Evolutionary conservation across 768 basidiomycete species (phyloP).

Genomic region (Gymnopilus dilepis): DNA sequence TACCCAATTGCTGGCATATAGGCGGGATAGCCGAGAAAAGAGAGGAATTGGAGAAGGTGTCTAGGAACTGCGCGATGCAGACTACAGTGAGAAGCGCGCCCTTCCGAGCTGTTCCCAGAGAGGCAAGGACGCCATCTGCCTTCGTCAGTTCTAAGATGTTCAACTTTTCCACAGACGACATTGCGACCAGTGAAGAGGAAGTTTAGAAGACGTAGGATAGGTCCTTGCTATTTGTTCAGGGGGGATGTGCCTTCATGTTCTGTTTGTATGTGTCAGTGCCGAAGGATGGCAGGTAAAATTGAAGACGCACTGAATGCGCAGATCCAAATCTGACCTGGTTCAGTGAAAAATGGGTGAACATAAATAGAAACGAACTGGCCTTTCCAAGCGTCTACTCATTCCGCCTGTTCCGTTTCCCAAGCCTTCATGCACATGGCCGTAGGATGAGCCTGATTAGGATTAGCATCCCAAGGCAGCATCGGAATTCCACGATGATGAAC

Average conservation of each 20-base stretch:
- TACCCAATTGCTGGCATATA: constrained; percentile 29
- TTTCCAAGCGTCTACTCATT: background rate
- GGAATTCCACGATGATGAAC: too few species aligned
- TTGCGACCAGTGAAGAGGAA: background rate
- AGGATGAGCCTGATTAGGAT: too few species aligned
- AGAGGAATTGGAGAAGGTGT: constrained; percentile 47
- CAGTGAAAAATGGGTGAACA: background rate
- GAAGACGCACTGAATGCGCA: background rate
- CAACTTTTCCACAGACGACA: background rate
- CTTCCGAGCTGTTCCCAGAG: constrained; percentile 2
- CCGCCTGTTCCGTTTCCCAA: background rate
- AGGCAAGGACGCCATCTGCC: background rate
- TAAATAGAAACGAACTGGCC: background rate
- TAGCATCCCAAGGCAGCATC: too few species aligned
- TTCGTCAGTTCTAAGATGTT: background rate
- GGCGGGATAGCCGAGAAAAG: constrained; percentile 44
- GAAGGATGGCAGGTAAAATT: background rate
- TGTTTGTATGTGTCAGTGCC: background rate
- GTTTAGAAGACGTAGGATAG: background rate
- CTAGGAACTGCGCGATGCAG: constrained; percentile 48
- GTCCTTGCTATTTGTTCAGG: background rate
- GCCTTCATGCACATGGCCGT: too few species aligned
- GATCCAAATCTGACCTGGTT: background rate
- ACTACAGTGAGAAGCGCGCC: constrained; percentile 37
- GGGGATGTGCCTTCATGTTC: background rate